phyloP scores from a whole-genome alignment of 1,284 basidiomycete genomes.

The Malassezia vespertilionis region DNA sequence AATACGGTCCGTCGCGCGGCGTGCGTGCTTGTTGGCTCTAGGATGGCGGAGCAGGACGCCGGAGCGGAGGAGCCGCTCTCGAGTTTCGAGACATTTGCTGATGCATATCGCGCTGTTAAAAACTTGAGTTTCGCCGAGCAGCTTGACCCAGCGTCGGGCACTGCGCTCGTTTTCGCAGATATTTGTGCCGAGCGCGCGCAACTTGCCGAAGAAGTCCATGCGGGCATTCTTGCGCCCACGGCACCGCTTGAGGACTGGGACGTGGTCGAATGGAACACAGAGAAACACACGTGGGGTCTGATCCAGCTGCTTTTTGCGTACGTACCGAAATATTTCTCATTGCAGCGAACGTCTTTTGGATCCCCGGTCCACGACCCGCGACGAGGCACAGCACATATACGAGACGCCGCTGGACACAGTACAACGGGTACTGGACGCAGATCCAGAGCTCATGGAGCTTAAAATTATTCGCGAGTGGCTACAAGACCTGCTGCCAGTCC shows the following conservation, averaged over 20 bases:
- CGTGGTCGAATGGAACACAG: conserved; percentile 25
- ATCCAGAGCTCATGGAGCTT: conserved; percentile 37
- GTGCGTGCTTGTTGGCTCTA: no score
- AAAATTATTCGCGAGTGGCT: conserved; percentile 44
- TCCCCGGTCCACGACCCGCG: neutral
- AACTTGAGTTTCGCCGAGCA: conserved; percentile 22
- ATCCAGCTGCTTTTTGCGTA: conserved; percentile 26
- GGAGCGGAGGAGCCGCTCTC: conserved; percentile 18
- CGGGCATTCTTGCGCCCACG: no score
- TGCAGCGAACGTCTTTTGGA: conserved; percentile 7
- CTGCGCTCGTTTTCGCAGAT: conserved; percentile 34
- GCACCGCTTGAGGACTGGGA: conserved; percentile 21
- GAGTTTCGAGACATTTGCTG: conserved; percentile 33
- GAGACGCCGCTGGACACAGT: conserved; percentile 40
- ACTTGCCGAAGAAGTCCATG: neutral
- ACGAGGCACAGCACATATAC: conserved; percentile 21
- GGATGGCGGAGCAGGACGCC: no score
- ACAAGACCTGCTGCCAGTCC: conserved; percentile 29
- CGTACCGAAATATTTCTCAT: conserved; percentile 2
- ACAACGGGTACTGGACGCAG: conserved; percentile 30
- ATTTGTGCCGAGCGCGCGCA: conserved; percentile 20
- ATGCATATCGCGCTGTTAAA: conserved; percentile 25
- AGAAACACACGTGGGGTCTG: conserved; percentile 34
- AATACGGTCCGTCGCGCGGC: neutral
- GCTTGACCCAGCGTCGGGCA: conserved; percentile 26